These are phyloP conservation scores for Stachybotrys echinatus DNA, from an alignment of 2,329 filamentous ascomycete genomes.

Conservation along the genomic window DNA sequence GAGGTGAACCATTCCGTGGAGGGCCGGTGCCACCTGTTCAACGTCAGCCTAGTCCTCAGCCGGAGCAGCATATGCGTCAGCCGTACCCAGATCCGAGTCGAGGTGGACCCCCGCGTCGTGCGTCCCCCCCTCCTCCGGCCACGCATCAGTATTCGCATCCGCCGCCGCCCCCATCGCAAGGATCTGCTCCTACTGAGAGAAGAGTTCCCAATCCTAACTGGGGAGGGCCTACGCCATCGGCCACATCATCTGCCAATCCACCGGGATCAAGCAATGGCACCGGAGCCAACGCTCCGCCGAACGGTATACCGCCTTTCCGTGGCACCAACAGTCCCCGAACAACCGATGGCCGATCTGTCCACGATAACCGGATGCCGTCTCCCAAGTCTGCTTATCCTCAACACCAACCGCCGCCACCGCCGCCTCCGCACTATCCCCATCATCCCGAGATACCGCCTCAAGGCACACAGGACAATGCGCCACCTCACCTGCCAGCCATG, in stretches of 20 bases:
- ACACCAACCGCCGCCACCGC: constrained; percentile 46
- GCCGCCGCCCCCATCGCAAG: constrained; percentile 36
- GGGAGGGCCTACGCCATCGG: constrained; percentile 45
- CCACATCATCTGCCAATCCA: constrained; percentile 19
- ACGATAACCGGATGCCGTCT: constrained; percentile 86
- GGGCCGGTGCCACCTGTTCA: constrained; percentile 61
- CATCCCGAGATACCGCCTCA: constrained; percentile 57
- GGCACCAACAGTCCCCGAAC: constrained; percentile 70
- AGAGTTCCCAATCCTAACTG: constrained; percentile 58
- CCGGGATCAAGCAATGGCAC: constrained; percentile 31
- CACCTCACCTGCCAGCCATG: constrained; percentile 41
- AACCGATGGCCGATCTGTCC: constrained; percentile 68
- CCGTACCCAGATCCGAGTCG: constrained; percentile 51
- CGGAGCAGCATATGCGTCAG: constrained; percentile 53
- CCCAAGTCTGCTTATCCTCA: constrained; percentile 82
- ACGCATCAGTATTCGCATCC: constrained; percentile 43
- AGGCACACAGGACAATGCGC: constrained; percentile 55
- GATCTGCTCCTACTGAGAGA: constrained; percentile 45
- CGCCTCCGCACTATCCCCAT: constrained; percentile 54
- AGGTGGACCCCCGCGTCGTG: constrained; percentile 36
- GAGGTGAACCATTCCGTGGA: constrained; percentile 55
- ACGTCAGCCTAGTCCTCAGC: constrained; percentile 71
- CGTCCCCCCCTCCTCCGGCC: constrained; percentile 48
- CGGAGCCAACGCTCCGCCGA: constrained; percentile 32
- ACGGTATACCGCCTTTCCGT: constrained; percentile 65